These are phyloP conservation scores for Salix koriyanagi DNA, from an alignment of 345 rosid species.

Conservation along the genomic window DNA sequence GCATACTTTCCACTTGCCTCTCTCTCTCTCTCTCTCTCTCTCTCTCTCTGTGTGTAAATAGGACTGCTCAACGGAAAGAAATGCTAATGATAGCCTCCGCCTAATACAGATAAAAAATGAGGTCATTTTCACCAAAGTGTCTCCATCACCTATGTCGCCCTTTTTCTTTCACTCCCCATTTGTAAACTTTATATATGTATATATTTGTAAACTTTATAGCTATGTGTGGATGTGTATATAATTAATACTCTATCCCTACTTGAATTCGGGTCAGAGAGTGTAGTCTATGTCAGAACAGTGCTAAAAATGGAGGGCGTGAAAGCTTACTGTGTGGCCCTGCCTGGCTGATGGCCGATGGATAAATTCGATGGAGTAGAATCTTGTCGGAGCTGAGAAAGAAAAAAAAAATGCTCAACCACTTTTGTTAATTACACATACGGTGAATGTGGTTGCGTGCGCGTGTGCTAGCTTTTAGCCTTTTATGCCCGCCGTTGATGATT, in stretches of 20 bases:
- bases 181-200: background rate
- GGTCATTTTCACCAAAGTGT: slow-evolving; percentile 17
- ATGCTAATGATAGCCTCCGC: slow-evolving; percentile 21
- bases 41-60: too few relatives aligned
- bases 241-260: background rate
- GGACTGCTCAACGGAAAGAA: slow-evolving; percentile 17
- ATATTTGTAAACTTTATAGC: too few relatives aligned
- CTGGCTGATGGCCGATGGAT: slow-evolving; percentile 3
- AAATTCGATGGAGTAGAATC: background rate
- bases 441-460: too few relatives aligned
- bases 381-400: too few relatives aligned
- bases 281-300: background rate
- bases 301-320: background rate
- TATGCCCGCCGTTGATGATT: too few relatives aligned
- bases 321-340: background rate
- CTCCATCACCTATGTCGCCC: background rate
- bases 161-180: background rate
- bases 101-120: slow-evolving; percentile 9
- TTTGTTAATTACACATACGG: too few relatives aligned
- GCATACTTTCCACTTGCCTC: slow-evolving; percentile 6
- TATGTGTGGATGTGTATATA: too few relatives aligned
- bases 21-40: background rate
- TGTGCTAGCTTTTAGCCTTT: too few relatives aligned
- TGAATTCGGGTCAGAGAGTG: background rate
- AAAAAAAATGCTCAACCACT: too few relatives aligned